Evolutionary conservation across 306 rosid species (phyloP).

Genomic region (Fragaria vesca): DNA sequence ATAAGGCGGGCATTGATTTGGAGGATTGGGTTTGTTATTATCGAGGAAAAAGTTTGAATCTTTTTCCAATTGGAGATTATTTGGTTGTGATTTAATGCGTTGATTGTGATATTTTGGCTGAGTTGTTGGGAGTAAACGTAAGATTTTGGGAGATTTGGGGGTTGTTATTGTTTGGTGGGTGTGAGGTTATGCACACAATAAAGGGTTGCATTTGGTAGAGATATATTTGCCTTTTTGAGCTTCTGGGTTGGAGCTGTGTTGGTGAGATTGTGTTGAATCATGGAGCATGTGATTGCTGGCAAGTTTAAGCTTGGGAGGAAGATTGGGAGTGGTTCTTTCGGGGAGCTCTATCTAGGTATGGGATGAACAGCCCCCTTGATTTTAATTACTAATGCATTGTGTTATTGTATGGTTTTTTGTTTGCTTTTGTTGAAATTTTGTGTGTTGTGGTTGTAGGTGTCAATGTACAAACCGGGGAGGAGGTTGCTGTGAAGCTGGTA

Average conservation of each 20-base stretch:
- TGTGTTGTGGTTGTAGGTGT: conserved; percentile 50
- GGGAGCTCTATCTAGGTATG: conserved; percentile 92
- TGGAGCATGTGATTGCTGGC: conserved; percentile 94
- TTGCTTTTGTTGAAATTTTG: conserved; percentile 11
- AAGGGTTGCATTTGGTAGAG: conserved; percentile 39
- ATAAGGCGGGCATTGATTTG: background rate
- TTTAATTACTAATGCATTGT: conserved; percentile 1
- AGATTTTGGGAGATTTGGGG: conserved; percentile 32
- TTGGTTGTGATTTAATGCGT: conserved; percentile 12
- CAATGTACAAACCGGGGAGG: conserved; percentile 95
- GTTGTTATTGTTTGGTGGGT: conserved; percentile 14
- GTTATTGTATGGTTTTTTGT: conserved; percentile 14
- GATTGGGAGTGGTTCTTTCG: conserved; percentile 99
- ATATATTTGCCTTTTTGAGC: conserved; percentile 36
- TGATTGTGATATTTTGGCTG: conserved; percentile 16
- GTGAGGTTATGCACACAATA: conserved; percentile 39
- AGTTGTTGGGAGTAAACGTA: conserved; percentile 29
- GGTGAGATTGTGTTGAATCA: conserved; percentile 44
- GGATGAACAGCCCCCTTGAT: background rate
- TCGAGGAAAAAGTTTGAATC: background rate
- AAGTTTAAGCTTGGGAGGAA: conserved; percentile 95
- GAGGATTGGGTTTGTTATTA: conserved; percentile 1
- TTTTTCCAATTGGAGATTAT: background rate
- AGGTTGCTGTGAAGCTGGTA: conserved; percentile 99
- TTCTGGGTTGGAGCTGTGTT: conserved; percentile 34